These are phyloP conservation scores for Plasmodium knowlesi DNA, from an alignment of 169 alveolate genomes.

Conservation along the genomic window DNA sequence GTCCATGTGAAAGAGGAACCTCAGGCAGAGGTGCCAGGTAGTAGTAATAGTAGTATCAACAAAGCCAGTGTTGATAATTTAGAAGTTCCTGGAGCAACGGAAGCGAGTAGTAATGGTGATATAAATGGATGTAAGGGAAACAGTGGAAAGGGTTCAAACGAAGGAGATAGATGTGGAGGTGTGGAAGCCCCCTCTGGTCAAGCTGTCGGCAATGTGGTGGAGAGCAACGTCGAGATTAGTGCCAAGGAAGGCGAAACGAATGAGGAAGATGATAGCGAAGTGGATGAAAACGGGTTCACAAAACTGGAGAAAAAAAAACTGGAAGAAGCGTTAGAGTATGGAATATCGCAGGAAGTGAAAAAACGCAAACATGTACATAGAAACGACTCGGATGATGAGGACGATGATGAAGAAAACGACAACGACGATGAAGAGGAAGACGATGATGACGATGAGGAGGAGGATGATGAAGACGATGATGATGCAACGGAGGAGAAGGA, in stretches of 20 bases:
- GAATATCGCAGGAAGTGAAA: constrained; percentile 18
- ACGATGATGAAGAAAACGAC: constrained; percentile 42
- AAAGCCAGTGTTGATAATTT: neutral
- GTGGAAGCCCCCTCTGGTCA: neutral
- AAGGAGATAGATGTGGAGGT: neutral
- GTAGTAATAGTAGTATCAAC: neutral
- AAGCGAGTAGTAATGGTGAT: neutral
- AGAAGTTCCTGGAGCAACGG: neutral
- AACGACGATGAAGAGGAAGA: constrained; percentile 17
- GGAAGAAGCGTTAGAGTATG: constrained; percentile 63
- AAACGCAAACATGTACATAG: neutral
- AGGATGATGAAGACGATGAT: neutral
- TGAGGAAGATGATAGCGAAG: constrained; percentile 8
- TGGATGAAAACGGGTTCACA: constrained; percentile 11
- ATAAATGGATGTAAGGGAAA: neutral
- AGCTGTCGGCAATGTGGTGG: neutral
- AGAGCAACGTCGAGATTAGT: neutral
- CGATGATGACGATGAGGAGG: constrained; percentile 1
- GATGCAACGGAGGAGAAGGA: constrained; percentile 9
- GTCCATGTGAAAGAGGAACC: neutral
- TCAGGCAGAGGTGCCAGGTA: neutral
- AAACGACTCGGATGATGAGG: neutral
- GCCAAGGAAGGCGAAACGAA: neutral
- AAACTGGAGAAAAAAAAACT: constrained; percentile 19
- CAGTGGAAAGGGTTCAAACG: neutral